Percentiles rank a stretch among this genome's conserved stretches.
phyloP scores from a whole-genome alignment of 2,329 filamentous ascomycete species.

The Phyllosticta citribraziliensis region DNA sequence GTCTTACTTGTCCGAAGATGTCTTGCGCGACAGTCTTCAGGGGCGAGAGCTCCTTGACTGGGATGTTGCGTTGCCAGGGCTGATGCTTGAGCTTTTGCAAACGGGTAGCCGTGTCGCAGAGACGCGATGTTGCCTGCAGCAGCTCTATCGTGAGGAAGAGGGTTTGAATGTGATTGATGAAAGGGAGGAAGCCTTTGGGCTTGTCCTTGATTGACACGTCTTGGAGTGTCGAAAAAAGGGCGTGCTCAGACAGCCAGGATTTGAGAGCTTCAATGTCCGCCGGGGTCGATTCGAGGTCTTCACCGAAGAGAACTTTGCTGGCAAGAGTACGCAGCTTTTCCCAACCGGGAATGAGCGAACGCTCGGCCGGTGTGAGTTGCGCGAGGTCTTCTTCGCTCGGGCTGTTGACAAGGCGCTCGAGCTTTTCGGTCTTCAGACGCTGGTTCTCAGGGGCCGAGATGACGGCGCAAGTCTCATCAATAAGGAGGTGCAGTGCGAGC shows the following conservation, averaged over 20 bases:
- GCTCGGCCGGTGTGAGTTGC: conserved; percentile 3
- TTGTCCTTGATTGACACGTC: background rate
- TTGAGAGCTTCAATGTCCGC: background rate
- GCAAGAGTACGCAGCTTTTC: conserved; percentile 6
- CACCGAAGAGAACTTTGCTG: background rate
- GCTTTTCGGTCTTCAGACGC: background rate
- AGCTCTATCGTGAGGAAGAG: conserved; percentile 15
- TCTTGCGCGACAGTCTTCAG: background rate
- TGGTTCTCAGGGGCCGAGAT: conserved; percentile 4
- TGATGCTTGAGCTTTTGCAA: conserved; percentile 4
- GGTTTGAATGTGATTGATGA: conserved; percentile 4
- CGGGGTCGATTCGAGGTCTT: background rate
- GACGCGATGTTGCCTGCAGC: conserved; percentile 12
- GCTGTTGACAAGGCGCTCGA: conserved; percentile 3
- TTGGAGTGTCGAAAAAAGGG: background rate
- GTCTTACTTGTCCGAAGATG: background rate
- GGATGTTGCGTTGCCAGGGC: conserved; percentile 1
- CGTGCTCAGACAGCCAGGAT: background rate
- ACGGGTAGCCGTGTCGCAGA: conserved; percentile 5
- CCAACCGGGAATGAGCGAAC: conserved; percentile 6
- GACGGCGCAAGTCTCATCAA: conserved; percentile 6
- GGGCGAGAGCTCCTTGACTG: conserved; percentile 2
- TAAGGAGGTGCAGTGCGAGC: conserved; percentile 2
- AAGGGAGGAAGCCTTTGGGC: background rate
- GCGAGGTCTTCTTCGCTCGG: conserved; percentile 1